phyloP scores from a whole-genome alignment of 805 yeast genomes.

The Diddensiella caesifluorescens region DNA sequence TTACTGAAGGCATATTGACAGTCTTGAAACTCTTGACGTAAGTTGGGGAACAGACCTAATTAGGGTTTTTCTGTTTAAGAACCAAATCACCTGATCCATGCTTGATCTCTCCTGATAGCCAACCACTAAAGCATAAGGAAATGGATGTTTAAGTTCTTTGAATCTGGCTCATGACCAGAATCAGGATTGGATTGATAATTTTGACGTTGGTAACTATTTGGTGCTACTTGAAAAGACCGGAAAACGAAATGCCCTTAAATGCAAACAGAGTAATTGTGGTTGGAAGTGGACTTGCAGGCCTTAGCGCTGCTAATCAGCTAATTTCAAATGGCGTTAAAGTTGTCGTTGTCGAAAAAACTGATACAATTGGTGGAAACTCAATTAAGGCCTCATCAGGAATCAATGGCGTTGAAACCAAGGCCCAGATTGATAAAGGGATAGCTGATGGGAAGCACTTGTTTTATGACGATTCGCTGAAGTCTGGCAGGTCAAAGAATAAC shows the following conservation, averaged over 20 bases:
- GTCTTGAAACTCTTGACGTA: no score
- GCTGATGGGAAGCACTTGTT: constrained; percentile 56
- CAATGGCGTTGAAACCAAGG: constrained; percentile 64
- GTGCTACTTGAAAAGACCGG: no score
- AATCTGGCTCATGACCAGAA: no score
- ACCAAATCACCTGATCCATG: no score
- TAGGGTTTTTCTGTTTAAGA: no score
- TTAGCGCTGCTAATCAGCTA: constrained; percentile 56
- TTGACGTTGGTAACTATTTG: no score
- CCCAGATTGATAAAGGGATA: constrained; percentile 48
- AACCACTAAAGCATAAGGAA: no score
- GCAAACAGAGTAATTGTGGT: constrained; percentile 28
- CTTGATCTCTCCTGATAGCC: no score
- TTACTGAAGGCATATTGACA: no score
- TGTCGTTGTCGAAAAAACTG: constrained; percentile 46
- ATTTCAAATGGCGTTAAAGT: constrained; percentile 48
- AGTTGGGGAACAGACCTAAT: no score
- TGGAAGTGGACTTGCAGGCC: constrained; percentile 63
- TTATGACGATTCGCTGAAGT: constrained; percentile 58
- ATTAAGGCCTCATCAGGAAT: constrained; percentile 66
- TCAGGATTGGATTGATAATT: no score
- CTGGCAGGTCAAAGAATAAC: constrained; percentile 59
- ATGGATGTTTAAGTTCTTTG: no score
- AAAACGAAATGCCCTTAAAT: neutral
- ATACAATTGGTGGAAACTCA: constrained; percentile 58